Evolutionary conservation across 2,329 filamentous ascomycete species (phyloP), one percentile per base, ranked within the genome.

Genomic region (Aspergillus latus): DNA sequence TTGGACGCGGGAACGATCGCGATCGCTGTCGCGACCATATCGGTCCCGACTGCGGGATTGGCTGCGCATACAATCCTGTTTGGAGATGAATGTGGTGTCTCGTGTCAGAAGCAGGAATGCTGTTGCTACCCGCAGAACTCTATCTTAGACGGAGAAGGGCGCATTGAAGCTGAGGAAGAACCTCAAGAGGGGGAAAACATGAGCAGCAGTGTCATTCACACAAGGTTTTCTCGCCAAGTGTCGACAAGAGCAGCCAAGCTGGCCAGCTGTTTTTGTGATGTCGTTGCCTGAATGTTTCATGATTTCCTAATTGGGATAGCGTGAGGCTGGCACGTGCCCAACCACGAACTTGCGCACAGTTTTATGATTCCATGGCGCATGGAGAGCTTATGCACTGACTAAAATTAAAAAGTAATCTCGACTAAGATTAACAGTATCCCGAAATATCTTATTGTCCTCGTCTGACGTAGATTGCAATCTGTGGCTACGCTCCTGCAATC

Each of bases 41-140:
- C 68, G 71, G 60, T 72, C 70, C 44, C 71, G 68, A 59, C 66
- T 71, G 56, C 65, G 67, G 37, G 68, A 68, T 54, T 71, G 65
- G 50, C 62, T 64, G 50, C 68, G 70, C 70, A 74, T 74, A 59
- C 63, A 64, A 58, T 56, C 7, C 30, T 49, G 39, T 43, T 45
- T 26, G 16, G 13, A 9, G 11, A 30, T 40, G 45, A 57, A 49
- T 57, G 54, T 30, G 21, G 36, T 15, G 40, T 16, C 11, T 54
- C 37, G 52, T 26, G 52, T 49, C 13, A 43, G 42, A 21, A 34
- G 37, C 8, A 15, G 45, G 34, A 54, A 42, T 48, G 26, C 36
- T 30, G 37, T 32, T 42, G 29, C 37, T 47, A 28, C 52, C 52
- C 45, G 45, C 45, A 11, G 15, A 44, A 54, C 5, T 49, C 28